A percentile compares a stretch with the other conserved stretches of the same genome.
These are phyloP conservation scores for Magnolia changhungtana DNA, from an alignment of 164 flowering plant species.

Conservation along the genomic window DNA sequence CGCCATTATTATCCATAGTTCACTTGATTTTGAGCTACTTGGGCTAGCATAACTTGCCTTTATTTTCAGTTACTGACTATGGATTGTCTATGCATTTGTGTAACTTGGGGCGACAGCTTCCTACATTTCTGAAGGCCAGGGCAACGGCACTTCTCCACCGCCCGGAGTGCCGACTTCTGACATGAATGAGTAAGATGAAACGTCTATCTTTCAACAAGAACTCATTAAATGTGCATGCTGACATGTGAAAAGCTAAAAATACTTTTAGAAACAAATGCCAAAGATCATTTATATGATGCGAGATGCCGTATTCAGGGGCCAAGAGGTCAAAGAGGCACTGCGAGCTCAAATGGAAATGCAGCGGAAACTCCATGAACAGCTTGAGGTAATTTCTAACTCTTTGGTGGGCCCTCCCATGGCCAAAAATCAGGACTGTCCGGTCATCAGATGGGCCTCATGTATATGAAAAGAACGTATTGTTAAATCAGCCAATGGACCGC, in stretches of 20 bases:
- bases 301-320: conserved; percentile 42
- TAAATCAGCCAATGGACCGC: background rate
- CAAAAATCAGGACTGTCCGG: background rate
- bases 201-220: background rate
- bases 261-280: background rate
- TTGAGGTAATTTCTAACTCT: conserved; percentile 52
- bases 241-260: background rate
- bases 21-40: no score
- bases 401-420: background rate
- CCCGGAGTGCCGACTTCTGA: conserved; percentile 35
- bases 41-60: background rate
- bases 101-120: conserved; percentile 35
- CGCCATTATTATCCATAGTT: background rate
- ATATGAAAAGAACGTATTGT: background rate
- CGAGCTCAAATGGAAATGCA: conserved; percentile 92
- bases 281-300: background rate
- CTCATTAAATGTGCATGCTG: background rate
- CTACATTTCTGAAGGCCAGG: conserved; percentile 43
- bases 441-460: background rate
- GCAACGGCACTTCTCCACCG: conserved; percentile 27
- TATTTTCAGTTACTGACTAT: background rate
- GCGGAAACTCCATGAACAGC: conserved; percentile 83
- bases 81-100: background rate
- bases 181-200: conserved; percentile 42
- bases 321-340: conserved; percentile 78